These are phyloP conservation scores for Lojkania enalia DNA, from an alignment of 2,329 filamentous ascomycete species.

Conservation along the genomic window DNA sequence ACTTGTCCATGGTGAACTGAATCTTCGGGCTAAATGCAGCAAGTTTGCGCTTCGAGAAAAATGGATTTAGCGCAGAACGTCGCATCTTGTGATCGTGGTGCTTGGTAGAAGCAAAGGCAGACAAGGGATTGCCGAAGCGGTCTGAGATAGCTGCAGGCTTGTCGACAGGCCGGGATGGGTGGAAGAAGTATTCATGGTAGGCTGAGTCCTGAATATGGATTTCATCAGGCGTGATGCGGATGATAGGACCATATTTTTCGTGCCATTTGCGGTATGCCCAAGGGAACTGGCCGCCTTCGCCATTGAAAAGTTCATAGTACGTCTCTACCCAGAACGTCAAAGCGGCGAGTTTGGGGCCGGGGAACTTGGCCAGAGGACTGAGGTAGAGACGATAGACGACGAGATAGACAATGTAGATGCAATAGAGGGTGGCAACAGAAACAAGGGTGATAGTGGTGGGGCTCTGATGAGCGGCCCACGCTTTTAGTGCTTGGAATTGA, in stretches of 20 bases:
- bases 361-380: background rate
- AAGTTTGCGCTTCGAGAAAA: conserved; percentile 19
- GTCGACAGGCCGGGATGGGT: background rate
- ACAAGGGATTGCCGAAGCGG: conserved; percentile 8
- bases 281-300: conserved; percentile 3
- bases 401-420: background rate
- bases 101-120: conserved; percentile 16
- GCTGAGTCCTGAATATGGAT: conserved; percentile 4
- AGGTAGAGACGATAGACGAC: conserved; percentile 1
- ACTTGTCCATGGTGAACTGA: background rate
- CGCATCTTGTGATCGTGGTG: conserved; percentile 23
- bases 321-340: conserved; percentile 1
- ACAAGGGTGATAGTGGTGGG: background rate
- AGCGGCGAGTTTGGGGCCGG: background rate
- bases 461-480: background rate
- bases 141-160: background rate
- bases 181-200: background rate
- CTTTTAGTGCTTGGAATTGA: background rate
- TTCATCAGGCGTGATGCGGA: conserved; percentile 6
- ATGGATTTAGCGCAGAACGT: conserved; percentile 21
- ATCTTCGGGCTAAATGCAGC: background rate
- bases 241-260: conserved; percentile 9
- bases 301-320: conserved; percentile 3
- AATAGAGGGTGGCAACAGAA: background rate
- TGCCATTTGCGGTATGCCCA: conserved; percentile 1